Evolutionary conservation across 257 asterid species (phyloP).

Genomic region (Solanum habrochaites): DNA sequence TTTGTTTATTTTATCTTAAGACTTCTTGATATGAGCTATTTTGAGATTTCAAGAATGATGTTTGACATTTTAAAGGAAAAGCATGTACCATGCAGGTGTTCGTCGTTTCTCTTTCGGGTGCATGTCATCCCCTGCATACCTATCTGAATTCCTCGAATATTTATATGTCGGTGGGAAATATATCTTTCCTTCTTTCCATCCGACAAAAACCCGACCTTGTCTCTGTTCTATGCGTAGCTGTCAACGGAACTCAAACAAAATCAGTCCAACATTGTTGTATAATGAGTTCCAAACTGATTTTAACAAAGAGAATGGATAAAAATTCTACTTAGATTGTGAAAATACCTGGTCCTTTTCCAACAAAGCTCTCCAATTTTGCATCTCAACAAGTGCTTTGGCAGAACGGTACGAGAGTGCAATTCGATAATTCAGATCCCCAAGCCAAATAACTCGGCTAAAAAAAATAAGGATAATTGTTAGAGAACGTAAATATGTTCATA

Average conservation of each 20-base stretch:
- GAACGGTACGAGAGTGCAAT: conserved; percentile 87
- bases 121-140: conserved; percentile 91
- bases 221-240: conserved; percentile 87
- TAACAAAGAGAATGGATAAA: not conserved
- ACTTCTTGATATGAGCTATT: not conserved
- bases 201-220: conserved; percentile 84
- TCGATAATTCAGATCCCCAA: conserved; percentile 94
- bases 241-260: conserved; percentile 2
- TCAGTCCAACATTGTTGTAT: not conserved
- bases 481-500: not conserved
- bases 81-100: conserved; percentile 90
- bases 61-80: not conserved
- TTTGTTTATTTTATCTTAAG: not conserved
- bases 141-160: conserved; percentile 86
- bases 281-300: not conserved
- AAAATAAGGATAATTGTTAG: conserved; percentile 3
- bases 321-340: not conserved
- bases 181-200: conserved; percentile 96
- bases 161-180: conserved; percentile 97
- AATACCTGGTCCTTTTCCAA: conserved; percentile 88
- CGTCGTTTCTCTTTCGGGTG: conserved; percentile 95
- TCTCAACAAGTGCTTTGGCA: conserved; percentile 90
- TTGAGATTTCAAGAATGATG: not conserved
- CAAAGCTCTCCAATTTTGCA: conserved; percentile 98
- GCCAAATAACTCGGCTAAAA: conserved; percentile 84